phyloP scores from a whole-genome alignment of 805 yeast genomes.

The Candida berthetii region DNA sequence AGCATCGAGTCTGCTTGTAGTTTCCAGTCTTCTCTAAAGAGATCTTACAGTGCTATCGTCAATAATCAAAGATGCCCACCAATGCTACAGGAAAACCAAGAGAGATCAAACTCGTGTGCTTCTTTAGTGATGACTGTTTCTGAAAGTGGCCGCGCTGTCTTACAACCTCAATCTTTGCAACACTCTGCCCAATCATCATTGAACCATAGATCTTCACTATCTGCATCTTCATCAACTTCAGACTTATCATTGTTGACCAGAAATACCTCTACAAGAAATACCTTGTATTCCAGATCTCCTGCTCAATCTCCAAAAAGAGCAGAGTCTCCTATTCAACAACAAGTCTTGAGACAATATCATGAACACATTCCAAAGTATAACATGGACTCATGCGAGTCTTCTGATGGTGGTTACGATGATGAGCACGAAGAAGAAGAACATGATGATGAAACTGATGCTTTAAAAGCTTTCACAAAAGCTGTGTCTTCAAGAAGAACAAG shows the following conservation, averaged over 20 bases:
- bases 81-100: background rate
- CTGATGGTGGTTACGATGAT: slow-evolving; percentile 4
- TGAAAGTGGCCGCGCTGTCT: slow-evolving; percentile 13
- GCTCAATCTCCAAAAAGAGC: slow-evolving; percentile 21
- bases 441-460: slow-evolving; percentile 9
- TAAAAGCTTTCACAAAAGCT: slow-evolving; percentile 17
- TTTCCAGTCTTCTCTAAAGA: background rate
- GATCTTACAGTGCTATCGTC: background rate
- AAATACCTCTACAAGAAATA: slow-evolving; percentile 6
- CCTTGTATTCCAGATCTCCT: slow-evolving; percentile 10
- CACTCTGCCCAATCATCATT: background rate
- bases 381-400: slow-evolving; percentile 8
- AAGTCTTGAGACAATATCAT: background rate
- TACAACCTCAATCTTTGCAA: slow-evolving; percentile 6
- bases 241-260: slow-evolving; percentile 13
- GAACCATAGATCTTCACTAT: slow-evolving; percentile 5
- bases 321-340: slow-evolving; percentile 10
- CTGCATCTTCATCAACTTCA: slow-evolving; percentile 18
- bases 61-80: background rate
- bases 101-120: slow-evolving; percentile 9
- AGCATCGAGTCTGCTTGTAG: background rate
- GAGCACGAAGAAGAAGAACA: slow-evolving; percentile 2
- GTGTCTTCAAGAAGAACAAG: slow-evolving; percentile 9
- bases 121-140: slow-evolving; percentile 13
- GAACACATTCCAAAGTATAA: slow-evolving; percentile 4